Percentiles rank a stretch among this genome's conserved stretches.
phyloP scores from a whole-genome alignment of 805 yeast species.

The Yamadazyma sp. region DNA sequence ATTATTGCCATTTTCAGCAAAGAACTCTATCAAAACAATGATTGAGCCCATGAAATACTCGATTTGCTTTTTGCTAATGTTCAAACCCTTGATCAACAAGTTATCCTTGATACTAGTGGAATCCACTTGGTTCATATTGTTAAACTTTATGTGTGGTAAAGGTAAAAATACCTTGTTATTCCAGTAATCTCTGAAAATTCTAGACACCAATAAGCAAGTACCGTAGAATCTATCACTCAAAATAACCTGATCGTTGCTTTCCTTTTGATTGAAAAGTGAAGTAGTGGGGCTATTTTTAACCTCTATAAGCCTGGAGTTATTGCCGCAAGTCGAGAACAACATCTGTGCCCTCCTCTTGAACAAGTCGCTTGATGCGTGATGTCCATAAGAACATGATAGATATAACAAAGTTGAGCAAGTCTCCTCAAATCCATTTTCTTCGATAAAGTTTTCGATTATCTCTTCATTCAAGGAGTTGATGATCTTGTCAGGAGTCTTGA shows the following conservation, averaged over 20 bases:
- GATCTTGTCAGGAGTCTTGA: constrained; percentile 77
- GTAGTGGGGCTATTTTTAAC: constrained; percentile 11
- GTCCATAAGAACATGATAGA: constrained; percentile 71
- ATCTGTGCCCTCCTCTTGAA: constrained; percentile 48
- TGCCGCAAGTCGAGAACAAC: constrained; percentile 54
- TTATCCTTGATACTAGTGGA: constrained; percentile 40
- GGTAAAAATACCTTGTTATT: constrained; percentile 60
- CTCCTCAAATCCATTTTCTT: constrained; percentile 83
- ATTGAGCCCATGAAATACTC: constrained; percentile 73
- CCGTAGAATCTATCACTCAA: constrained; percentile 92
- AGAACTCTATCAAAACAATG: constrained; percentile 66
- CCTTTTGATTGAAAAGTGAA: constrained; percentile 9
- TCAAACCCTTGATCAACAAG: constrained; percentile 45
- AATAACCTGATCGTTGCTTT: constrained; percentile 68
- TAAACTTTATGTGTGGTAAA: constrained; percentile 41
- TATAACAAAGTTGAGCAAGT: constrained; percentile 87
- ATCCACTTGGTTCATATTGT: constrained; percentile 37
- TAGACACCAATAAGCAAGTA: constrained; percentile 70
- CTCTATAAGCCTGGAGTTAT: constrained; percentile 43
- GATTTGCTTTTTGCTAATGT: constrained; percentile 49
- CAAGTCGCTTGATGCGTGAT: constrained; percentile 48
- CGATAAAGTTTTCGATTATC: constrained; percentile 66
- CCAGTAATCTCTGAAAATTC: constrained; percentile 84
- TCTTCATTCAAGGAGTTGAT: constrained; percentile 67
- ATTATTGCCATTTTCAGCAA: constrained; percentile 59